These are phyloP conservation scores for Claviceps purpurea DNA, from an alignment of 2,329 filamentous ascomycete species.

Conservation along the genomic window DNA sequence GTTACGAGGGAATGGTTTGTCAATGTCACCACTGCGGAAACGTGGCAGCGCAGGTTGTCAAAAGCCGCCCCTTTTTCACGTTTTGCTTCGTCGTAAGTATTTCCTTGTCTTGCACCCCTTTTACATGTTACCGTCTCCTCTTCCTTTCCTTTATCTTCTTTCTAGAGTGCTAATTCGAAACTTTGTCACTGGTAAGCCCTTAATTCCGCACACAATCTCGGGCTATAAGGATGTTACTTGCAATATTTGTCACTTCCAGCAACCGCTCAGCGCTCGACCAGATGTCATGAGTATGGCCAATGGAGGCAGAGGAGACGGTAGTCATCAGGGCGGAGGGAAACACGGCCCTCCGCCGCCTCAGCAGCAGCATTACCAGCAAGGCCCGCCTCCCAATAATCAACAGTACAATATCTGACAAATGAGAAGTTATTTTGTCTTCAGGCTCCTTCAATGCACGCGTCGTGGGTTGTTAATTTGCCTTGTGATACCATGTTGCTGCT, in stretches of 20 bases:
- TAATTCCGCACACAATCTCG: slow-evolving; percentile 56
- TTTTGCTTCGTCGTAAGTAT: slow-evolving; percentile 57
- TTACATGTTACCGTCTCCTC: not conserved
- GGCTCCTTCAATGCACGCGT: not conserved
- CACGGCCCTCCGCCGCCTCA: slow-evolving; percentile 14
- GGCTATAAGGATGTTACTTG: slow-evolving; percentile 59
- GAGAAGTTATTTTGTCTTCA: not conserved
- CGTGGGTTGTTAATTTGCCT: too few species aligned
- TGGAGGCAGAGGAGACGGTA: slow-evolving; percentile 16
- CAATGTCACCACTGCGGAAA: slow-evolving; percentile 57
- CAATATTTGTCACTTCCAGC: slow-evolving; percentile 63
- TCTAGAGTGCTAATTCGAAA: not conserved
- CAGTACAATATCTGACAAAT: not conserved
- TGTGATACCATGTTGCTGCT: too few species aligned
- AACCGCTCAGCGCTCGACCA: slow-evolving; percentile 45
- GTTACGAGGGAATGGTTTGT: slow-evolving; percentile 47
- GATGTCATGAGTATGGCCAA: slow-evolving; percentile 41
- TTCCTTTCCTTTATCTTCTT: not conserved
- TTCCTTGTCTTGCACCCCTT: not conserved
- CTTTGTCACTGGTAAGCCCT: slow-evolving; percentile 30
- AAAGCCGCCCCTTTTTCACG: slow-evolving; percentile 61
- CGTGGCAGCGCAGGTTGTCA: slow-evolving; percentile 45
- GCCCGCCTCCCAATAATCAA: not conserved
- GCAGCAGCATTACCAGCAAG: slow-evolving; percentile 6
- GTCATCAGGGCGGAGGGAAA: slow-evolving; percentile 14